phyloP scores from a whole-genome alignment of 1,284 basidiomycete species.

The Athelia sp. region DNA sequence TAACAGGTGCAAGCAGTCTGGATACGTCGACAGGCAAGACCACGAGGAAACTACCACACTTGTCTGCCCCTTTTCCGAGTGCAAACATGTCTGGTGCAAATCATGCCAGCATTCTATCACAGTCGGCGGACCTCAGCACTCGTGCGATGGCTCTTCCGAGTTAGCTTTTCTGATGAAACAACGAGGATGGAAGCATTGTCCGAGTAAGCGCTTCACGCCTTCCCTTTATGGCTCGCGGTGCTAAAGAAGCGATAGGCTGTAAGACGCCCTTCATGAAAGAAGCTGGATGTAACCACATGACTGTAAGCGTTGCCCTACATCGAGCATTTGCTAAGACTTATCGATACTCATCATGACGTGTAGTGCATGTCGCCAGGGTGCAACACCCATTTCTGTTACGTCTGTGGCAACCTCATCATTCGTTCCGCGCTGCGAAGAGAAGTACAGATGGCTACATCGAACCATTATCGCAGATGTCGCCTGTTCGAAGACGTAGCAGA shows the following conservation, averaged over 20 bases:
- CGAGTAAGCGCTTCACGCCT: constrained; percentile 34
- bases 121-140: constrained; percentile 35
- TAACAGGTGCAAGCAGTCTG: constrained; percentile 38
- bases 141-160: constrained; percentile 52
- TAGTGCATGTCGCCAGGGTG: constrained; percentile 56
- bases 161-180: constrained; percentile 45
- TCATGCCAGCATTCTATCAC: constrained; percentile 41
- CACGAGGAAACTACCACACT: constrained; percentile 35
- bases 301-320: constrained; percentile 30
- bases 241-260: constrained; percentile 38
- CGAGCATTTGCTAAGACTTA: background rate
- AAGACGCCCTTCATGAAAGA: constrained; percentile 52
- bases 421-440: constrained; percentile 38
- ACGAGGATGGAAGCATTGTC: constrained; percentile 54
- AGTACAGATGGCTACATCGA: constrained; percentile 33
- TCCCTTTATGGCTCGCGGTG: background rate
- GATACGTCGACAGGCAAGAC: constrained; percentile 45
- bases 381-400: constrained; percentile 61
- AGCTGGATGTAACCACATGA: constrained; percentile 62
- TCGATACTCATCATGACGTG: background rate
- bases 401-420: constrained; percentile 47
- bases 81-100: constrained; percentile 49
- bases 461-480: constrained; percentile 41
- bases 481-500: constrained; percentile 32
- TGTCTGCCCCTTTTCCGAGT: constrained; percentile 39